These are phyloP conservation scores for Colletotrichum lentis DNA, from an alignment of 2,329 filamentous ascomycete genomes.

Conservation along the genomic window DNA sequence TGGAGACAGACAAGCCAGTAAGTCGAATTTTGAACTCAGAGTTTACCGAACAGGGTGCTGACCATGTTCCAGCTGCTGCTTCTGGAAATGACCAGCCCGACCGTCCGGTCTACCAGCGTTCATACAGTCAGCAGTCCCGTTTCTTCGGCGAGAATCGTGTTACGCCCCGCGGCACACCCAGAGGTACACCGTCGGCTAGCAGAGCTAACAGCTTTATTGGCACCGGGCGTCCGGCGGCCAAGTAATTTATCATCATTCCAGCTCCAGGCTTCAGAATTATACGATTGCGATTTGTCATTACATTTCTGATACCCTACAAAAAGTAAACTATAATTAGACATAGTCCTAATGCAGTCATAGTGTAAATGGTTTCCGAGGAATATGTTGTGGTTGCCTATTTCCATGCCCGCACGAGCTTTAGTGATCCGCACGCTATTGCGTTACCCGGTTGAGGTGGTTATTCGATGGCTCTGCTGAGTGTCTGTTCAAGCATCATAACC, in stretches of 20 bases:
- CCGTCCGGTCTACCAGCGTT: conserved; percentile 24
- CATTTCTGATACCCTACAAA: conserved; percentile 4
- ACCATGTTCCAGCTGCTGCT: conserved; percentile 11
- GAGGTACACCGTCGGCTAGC: conserved; percentile 50
- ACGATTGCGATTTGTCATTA: background rate
- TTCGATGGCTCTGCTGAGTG: no score
- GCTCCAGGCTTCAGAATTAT: background rate
- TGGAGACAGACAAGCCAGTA: conserved; percentile 9
- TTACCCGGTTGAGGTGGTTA: no score
- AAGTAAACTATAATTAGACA: background rate
- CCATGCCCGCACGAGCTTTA: no score
- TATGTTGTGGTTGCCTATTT: background rate
- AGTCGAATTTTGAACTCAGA: background rate
- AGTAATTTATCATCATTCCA: background rate
- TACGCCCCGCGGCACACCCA: conserved; percentile 49
- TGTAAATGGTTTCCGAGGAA: background rate
- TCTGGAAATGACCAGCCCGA: conserved; percentile 40
- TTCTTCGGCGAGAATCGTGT: conserved; percentile 55
- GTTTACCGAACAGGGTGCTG: conserved; percentile 13
- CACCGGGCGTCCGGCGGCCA: background rate
- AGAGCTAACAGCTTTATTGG: conserved; percentile 39
- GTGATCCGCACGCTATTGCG: no score
- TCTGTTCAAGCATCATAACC: no score
- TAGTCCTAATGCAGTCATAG: conserved; percentile 1
- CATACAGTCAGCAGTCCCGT: conserved; percentile 51